Evolutionary conservation across 352 stramenopile species (phyloP), one percentile per base, ranked within the genome.

Genomic region (Phytopythium aichiense): DNA sequence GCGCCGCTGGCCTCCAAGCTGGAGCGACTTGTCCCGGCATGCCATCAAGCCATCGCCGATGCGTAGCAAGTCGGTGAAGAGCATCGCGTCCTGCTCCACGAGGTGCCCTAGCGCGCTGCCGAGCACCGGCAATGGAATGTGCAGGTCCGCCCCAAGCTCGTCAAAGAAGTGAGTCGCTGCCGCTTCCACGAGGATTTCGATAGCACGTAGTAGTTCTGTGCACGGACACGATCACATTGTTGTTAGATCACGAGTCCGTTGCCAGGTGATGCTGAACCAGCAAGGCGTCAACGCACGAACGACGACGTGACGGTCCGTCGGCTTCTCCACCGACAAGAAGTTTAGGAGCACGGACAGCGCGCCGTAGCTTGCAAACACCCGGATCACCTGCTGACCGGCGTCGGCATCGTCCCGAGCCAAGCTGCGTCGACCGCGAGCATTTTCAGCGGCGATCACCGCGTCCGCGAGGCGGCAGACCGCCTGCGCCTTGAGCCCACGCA

Each of bases 61-160:
- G 45, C 71, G 72, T 25, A 89, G 35, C n/a, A 87, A 28, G 60
- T 84, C 78, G 7, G 71, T 66, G 53, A 74, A 85, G 0, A 72
- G 69, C 46, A 84, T 57, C 33, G 76, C 64, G 4, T 84, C 67
- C 0, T 69, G 35, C 9, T 79, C 52, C 8, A 76, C 53, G 2
- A 91, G 61, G 49, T 77, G 70, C 2, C 55, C 58, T 4, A 91
- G 61, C 22, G 73, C 66, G 25, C 72, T 56, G 0, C 74, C 76
- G 22, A 89, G 49, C 2, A 61, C 66, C 31, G 74, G 50, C 15
- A 87, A 43, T 9, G 82, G 72, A 9, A 88, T 22, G 42, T 61
- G 33, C 25, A 74, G 28, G 12, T 74, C 62, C 15, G 59, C 49
- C 2, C 23, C 40, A 2, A 61, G 37, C 2, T 61, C 37, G 7